Evolutionary conservation across 768 basidiomycete genomes (phyloP), one percentile per base, ranked within the genome.

Genomic region (Suillus subalutaceus): DNA sequence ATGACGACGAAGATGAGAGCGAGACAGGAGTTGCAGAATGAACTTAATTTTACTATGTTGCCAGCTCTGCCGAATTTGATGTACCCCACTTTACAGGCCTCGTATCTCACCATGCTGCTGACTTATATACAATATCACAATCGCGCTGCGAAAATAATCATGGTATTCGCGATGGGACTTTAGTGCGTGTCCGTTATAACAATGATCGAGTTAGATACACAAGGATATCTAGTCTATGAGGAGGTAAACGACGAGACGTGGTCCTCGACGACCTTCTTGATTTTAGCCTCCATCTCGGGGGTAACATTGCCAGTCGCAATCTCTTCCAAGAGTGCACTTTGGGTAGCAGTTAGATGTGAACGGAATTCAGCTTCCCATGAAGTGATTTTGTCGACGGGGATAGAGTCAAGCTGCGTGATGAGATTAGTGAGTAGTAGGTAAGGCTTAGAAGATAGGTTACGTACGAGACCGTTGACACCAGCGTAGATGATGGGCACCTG

Each of bases 401-500:
- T 93, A 37, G 93, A 84, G 79, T 99, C 97, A 73, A 99, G 94
- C 89, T 93, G 66, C 1, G 56, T 20, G 16, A 20, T 6, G n/a
- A 16, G 16, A 30, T 30, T 30, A 60, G 40, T 20, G 10, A 32
- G 18, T 6, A 1, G 18, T 4, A 43, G 6, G 12, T 2, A 18
- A 43, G 18, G 40, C 6, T 8, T 6, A 13, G 20, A 20, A 65
- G 13, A 48, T 2, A 18, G 40, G 23, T 15, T 6, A 86, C 91
- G 72, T 78, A 92, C 90, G 69, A 97, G 89, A 94, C 97, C 97
- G 82, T 99, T 96, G 73, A 99, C 97, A 89, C 97, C 97, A 71
- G 97, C 97, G 79, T 97, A 98, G 84, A 99, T 96, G 79, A 98
- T 94, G 71, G 97, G 97, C 69, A 97, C 97, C 86, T 97, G 96